A percentile compares a stretch with the other conserved stretches of the same genome.
Conservation (phyloP, 768 basidiomycete species). For the Pleurotus eryngii region DNA sequence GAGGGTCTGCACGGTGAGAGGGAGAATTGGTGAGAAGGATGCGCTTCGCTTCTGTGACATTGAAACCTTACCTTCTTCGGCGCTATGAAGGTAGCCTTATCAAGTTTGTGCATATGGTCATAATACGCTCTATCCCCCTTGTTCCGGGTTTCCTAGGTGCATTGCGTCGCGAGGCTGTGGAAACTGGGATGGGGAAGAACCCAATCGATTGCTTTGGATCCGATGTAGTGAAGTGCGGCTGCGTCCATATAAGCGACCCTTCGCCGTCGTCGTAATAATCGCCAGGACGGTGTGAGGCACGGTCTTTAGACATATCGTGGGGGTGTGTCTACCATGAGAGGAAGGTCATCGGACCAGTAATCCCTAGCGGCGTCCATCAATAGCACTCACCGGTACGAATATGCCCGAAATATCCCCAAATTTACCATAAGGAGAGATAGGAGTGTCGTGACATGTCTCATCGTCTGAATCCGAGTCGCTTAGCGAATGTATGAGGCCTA, state of each 20-base stretch:
- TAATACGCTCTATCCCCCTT: conserved; percentile 3
- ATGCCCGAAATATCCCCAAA: conserved; percentile 1
- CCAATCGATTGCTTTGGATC: conserved; percentile 6
- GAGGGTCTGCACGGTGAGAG: conserved; percentile 7
- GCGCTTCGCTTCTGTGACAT: not conserved
- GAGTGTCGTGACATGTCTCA: conserved; percentile 5
- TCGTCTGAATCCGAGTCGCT: conserved; percentile 6
- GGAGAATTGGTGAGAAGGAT: not conserved
- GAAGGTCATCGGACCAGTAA: conserved; percentile 1
- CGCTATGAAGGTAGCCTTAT: conserved; percentile 6
- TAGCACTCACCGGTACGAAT: conserved; percentile 3
- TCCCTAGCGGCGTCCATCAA: not conserved
- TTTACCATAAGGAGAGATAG: conserved; percentile 1
- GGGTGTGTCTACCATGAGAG: conserved; percentile 3
- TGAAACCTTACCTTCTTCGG: not conserved
- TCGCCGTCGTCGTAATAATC: conserved; percentile 6
- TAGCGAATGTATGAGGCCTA: conserved; percentile 2
- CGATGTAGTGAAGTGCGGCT: conserved; percentile 2
- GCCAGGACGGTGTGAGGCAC: conserved; percentile 1
- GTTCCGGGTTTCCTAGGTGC: not conserved
- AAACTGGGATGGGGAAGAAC: not conserved
- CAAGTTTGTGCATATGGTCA: conserved; percentile 6
- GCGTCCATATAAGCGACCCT: conserved; percentile 4
- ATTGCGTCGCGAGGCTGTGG: not conserved
- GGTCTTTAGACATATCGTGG: not conserved